A percentile compares a stretch with the other conserved stretches of the same genome.
These are phyloP conservation scores for Plasmodium falciparum DNA, from an alignment of 169 alveolate genomes.

Conservation along the genomic window DNA sequence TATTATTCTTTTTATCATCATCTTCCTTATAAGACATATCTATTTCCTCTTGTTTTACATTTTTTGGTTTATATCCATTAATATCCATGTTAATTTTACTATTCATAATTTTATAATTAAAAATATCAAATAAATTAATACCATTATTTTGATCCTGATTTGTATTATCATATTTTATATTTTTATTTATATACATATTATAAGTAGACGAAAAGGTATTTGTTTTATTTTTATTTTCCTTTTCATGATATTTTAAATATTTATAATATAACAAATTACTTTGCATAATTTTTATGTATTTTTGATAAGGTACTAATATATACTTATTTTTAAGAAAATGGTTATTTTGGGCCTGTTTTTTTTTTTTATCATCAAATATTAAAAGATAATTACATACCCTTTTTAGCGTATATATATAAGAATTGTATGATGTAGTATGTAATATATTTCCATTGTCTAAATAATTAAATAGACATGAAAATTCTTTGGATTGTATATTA, in stretches of 20 bases:
- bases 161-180: neutral
- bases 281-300: neutral
- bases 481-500: too few relatives aligned
- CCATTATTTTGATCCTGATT: neutral
- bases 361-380: neutral
- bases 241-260: neutral
- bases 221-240: neutral
- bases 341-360: neutral
- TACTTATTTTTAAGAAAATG: neutral
- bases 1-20: too few relatives aligned
- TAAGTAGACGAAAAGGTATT: neutral
- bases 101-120: constrained; percentile 27
- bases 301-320: neutral
- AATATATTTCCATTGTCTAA: too few relatives aligned
- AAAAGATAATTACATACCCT: neutral
- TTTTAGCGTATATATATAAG: neutral
- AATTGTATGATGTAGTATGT: too few relatives aligned
- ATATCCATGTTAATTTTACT: neutral
- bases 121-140: constrained; percentile 38
- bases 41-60: too few relatives aligned
- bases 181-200: neutral
- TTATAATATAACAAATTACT: constrained; percentile 1
- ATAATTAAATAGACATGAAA: too few relatives aligned
- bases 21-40: too few relatives aligned
- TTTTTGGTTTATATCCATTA: neutral